phyloP scores from a whole-genome alignment of 208 protist species.

The Leishmania guyanensis region DNA sequence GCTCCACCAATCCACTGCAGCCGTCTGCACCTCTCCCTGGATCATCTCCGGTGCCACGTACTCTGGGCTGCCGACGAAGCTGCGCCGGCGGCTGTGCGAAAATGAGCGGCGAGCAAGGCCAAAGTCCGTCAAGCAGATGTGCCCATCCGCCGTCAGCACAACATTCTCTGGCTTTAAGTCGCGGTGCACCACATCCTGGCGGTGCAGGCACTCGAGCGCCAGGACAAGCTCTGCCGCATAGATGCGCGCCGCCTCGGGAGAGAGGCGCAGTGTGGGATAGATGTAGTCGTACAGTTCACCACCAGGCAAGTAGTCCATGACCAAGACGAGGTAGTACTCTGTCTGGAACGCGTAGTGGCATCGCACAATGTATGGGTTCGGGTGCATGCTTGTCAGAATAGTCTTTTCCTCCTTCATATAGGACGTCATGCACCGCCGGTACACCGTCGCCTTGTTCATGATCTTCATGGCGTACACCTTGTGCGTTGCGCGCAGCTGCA shows the following conservation, averaged over 20 bases:
- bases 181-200: constrained; percentile 80
- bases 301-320: constrained; percentile 94
- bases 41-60: constrained; percentile 94
- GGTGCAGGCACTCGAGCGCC: constrained; percentile 90
- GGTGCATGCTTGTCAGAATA: constrained; percentile 73
- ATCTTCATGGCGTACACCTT: constrained; percentile 93
- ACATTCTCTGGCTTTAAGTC: constrained; percentile 94
- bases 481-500: constrained; percentile 51
- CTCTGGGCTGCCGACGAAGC: constrained; percentile 91
- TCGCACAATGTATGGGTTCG: constrained; percentile 89
- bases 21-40: constrained; percentile 85
- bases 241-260: constrained; percentile 57
- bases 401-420: constrained; percentile 88
- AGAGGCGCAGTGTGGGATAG: constrained; percentile 63
- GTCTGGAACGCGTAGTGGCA: constrained; percentile 91
- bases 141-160: constrained; percentile 79
- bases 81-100: constrained; percentile 60
- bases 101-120: constrained; percentile 84
- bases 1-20: constrained; percentile 97
- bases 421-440: constrained; percentile 80
- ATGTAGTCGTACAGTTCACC: constrained; percentile 95
- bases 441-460: constrained; percentile 82
- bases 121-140: constrained; percentile 89
- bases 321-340: constrained; percentile 85
- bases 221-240: constrained; percentile 93